phyloP scores from a whole-genome alignment of 2,329 filamentous ascomycete genomes.

The Hypoxylon sp. region DNA sequence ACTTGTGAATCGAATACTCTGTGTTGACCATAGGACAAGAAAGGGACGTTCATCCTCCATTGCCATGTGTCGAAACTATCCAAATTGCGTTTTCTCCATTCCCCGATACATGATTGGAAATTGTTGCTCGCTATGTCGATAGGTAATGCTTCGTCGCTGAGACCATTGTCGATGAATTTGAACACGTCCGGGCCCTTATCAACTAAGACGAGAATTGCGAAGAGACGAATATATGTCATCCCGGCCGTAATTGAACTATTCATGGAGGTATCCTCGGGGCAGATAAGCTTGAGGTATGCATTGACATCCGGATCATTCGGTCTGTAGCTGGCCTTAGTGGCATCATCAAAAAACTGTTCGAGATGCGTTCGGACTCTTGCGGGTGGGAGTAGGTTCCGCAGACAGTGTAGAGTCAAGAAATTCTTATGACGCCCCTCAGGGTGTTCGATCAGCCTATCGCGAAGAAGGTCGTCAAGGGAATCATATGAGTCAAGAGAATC shows the following conservation, averaged over 20 bases:
- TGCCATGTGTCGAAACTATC: slow-evolving; percentile 22
- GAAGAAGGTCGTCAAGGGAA: slow-evolving; percentile 14
- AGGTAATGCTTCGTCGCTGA: slow-evolving; percentile 12
- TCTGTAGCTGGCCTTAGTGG: background rate
- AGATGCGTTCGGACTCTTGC: slow-evolving; percentile 7
- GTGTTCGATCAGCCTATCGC: background rate
- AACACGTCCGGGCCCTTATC: slow-evolving; percentile 10
- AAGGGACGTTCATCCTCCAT: slow-evolving; percentile 29
- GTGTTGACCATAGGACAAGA: slow-evolving; percentile 7
- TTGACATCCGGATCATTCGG: background rate
- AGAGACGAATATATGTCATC: slow-evolving; percentile 23
- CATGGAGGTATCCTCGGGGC: background rate
- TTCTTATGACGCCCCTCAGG: background rate
- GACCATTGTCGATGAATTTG: slow-evolving; percentile 24
- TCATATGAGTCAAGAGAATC: background rate
- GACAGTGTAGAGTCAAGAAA: slow-evolving; percentile 11
- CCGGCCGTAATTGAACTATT: background rate
- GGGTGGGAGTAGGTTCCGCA: background rate
- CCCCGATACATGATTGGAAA: background rate
- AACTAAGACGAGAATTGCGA: slow-evolving; percentile 16
- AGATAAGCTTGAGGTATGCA: slow-evolving; percentile 15
- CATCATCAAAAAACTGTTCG: background rate
- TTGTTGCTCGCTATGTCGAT: background rate
- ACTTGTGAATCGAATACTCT: slow-evolving; percentile 2
- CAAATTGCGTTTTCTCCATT: background rate